Evolutionary conservation across 495 filamentous ascomycete genomes (phyloP).

Genomic region (Articulospora tetracladia): DNA sequence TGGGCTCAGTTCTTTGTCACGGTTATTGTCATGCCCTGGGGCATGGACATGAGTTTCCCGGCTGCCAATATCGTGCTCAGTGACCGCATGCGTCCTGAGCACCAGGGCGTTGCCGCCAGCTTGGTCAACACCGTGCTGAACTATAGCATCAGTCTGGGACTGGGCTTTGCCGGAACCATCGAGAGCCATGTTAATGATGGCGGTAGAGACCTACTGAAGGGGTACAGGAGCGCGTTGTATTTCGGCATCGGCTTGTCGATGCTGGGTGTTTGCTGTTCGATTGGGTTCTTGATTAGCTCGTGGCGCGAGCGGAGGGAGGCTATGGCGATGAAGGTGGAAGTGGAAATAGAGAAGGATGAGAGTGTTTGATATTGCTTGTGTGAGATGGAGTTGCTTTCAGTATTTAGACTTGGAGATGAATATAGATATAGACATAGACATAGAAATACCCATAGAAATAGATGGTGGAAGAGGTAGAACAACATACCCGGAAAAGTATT

Average conservation of each 20-base stretch:
- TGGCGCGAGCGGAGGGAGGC: neutral
- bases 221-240: constrained; percentile 56
- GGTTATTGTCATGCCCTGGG: constrained; percentile 52
- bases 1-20: constrained; percentile 59
- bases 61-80: constrained; percentile 56
- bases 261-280: constrained; percentile 17
- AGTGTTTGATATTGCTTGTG: neutral
- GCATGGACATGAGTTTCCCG: constrained; percentile 62
- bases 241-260: constrained; percentile 53
- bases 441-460: no score
- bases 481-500: no score
- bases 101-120: constrained; percentile 62
- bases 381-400: no score
- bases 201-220: constrained; percentile 40
- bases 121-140: constrained; percentile 64
- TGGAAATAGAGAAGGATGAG: neutral
- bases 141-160: constrained; percentile 61
- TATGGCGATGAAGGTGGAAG: neutral
- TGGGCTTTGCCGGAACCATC: constrained; percentile 64
- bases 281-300: constrained; percentile 1
- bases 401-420: neutral
- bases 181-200: constrained; percentile 48
- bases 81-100: constrained; percentile 49
- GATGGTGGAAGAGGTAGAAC: no score
- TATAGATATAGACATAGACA: neutral